Evolutionary conservation across 179 eudicot species (phyloP).

Genomic region (Beta corolliflora): DNA sequence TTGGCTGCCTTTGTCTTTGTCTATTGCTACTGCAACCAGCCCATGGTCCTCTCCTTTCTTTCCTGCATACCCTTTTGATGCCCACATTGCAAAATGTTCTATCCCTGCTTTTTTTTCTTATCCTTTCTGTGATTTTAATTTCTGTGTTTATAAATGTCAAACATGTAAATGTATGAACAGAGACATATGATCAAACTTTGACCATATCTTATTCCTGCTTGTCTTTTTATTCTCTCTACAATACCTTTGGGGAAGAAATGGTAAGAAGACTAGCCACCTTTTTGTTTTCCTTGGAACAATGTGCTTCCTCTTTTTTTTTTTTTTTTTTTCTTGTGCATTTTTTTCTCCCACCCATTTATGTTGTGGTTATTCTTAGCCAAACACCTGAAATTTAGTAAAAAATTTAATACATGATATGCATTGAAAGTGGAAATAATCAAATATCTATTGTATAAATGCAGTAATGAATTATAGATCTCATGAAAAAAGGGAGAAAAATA

Average conservation of each 20-base stretch:
- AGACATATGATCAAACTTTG: not conserved
- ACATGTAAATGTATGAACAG: not conserved
- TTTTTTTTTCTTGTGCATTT: constrained; percentile 20
- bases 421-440: not conserved
- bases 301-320: constrained; percentile 7
- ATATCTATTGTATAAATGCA: not conserved
- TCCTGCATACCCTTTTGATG: constrained; percentile 31
- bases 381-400: constrained; percentile 23
- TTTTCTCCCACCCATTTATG: constrained; percentile 31
- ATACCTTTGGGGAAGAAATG: not conserved
- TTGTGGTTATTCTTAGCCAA: constrained; percentile 30
- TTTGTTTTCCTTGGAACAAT: not conserved
- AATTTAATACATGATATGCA: not conserved
- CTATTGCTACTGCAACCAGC: constrained; percentile 88
- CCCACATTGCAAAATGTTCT: constrained; percentile 38
- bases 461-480: not conserved
- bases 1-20: constrained; percentile 77
- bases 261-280: not conserved
- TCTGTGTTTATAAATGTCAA: not conserved
- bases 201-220: not conserved
- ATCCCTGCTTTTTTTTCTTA: not conserved
- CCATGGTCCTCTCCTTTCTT: constrained; percentile 47
- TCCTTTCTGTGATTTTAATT: not conserved
- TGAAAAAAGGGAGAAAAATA: not conserved
- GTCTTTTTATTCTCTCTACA: constrained; percentile 2